Evolutionary conservation across 495 filamentous ascomycete species (phyloP).

Genomic region (Cryomyces antarcticus): DNA sequence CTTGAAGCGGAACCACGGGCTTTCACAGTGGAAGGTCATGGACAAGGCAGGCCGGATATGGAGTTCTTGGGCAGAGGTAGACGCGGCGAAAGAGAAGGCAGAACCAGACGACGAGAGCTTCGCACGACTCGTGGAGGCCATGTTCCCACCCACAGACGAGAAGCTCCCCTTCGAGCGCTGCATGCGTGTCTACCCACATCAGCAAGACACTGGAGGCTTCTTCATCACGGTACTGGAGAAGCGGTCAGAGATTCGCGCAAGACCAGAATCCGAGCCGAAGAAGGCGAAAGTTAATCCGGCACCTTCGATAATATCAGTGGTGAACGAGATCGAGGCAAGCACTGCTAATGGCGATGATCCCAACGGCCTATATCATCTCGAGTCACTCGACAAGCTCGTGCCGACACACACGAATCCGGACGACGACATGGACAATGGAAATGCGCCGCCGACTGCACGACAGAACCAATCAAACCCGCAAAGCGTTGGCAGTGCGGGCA

Average conservation of each 20-base stretch:
- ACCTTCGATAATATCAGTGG: constrained; percentile 30
- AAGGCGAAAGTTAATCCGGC: constrained; percentile 22
- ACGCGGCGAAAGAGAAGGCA: constrained; percentile 31
- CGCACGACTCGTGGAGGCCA: constrained; percentile 46
- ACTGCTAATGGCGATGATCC: constrained; percentile 18
- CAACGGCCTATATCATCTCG: constrained; percentile 3
- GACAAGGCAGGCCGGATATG: constrained; percentile 61
- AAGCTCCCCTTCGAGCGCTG: constrained; percentile 65
- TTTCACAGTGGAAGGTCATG: constrained; percentile 71
- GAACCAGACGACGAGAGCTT: constrained; percentile 28
- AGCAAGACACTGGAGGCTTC: constrained; percentile 91
- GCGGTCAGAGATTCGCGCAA: constrained; percentile 64
- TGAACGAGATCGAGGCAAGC: constrained; percentile 31
- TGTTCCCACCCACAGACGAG: constrained; percentile 55
- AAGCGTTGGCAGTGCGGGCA: constrained; percentile 13
- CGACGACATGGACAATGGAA: constrained; percentile 25
- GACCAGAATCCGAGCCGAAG: constrained; percentile 48
- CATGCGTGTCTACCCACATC: constrained; percentile 83
- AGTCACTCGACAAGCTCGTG: constrained; percentile 26
- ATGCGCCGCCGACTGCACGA: constrained; percentile 6
- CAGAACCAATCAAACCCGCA: constrained; percentile 4
- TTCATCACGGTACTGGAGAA: constrained; percentile 94
- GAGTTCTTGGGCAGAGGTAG: constrained; percentile 56
- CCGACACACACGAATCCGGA: neutral
- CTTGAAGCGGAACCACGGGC: constrained; percentile 51